Evolutionary conservation across 2,329 filamentous ascomycete species (phyloP).

Genomic region (Fusarium musae): DNA sequence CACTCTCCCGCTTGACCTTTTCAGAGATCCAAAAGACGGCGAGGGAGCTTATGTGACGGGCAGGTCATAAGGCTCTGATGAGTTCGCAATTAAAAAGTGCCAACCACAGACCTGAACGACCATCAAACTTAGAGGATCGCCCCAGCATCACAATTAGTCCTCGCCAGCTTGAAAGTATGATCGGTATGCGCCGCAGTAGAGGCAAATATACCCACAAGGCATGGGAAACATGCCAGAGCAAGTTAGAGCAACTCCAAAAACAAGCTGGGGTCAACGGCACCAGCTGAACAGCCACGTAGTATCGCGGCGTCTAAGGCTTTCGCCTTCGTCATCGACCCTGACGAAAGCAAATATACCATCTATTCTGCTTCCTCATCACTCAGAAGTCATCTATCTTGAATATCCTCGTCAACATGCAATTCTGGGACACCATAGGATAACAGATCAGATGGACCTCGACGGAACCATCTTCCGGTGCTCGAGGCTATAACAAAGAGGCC

Average conservation of each 20-base stretch:
- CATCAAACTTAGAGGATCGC: not conserved
- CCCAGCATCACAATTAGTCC: no score
- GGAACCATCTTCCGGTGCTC: not conserved
- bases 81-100: not conserved
- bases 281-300: not conserved
- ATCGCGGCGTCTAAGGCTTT: not conserved
- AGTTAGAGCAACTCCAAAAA: not conserved
- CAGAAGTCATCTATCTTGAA: not conserved
- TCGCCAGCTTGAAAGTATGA: not conserved
- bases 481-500: not conserved
- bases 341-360: not conserved
- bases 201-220: not conserved
- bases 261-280: not conserved
- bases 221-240: not conserved
- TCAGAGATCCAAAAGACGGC: fast-evolving
- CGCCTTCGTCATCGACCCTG: not conserved
- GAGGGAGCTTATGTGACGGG: not conserved
- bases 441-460: not conserved
- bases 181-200: not conserved
- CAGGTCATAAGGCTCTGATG: not conserved
- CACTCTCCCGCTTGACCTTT: not conserved
- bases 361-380: not conserved
- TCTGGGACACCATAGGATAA: not conserved
- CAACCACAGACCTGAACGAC: no score
- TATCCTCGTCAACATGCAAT: not conserved